Conservation (phyloP, 1,284 basidiomycete species). For the Cryptococcus sp. region DNA sequence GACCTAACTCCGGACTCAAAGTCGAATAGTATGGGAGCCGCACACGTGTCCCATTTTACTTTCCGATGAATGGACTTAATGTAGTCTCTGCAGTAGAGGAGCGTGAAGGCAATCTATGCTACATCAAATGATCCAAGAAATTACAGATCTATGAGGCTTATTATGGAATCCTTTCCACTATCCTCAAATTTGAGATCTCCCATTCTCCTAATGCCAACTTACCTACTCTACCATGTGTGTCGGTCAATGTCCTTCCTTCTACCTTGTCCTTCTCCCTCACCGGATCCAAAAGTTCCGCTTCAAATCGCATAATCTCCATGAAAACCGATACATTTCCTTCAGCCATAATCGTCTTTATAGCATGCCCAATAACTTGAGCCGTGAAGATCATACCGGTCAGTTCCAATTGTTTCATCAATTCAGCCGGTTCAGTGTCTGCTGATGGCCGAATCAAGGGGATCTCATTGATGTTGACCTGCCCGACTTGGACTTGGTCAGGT, state of each 20-base stretch:
- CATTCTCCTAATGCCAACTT: slow-evolving; percentile 20
- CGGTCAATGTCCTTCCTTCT: neutral
- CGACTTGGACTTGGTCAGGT: neutral
- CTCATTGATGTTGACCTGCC: neutral
- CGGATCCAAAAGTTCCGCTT: slow-evolving; percentile 1
- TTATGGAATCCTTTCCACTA: slow-evolving; percentile 9
- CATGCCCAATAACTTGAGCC: slow-evolving; percentile 18
- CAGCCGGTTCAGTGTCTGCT: slow-evolving; percentile 16
- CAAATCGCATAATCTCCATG: slow-evolving; percentile 4
- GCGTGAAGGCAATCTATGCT: no score
- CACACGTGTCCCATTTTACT: no score
- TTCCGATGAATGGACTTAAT: no score
- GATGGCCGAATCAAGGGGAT: slow-evolving; percentile 28
- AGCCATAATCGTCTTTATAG: slow-evolving; percentile 9
- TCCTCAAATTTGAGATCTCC: slow-evolving; percentile 24
- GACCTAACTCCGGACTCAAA: no score
- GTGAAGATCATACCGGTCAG: slow-evolving; percentile 29
- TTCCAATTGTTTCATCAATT: slow-evolving; percentile 6
- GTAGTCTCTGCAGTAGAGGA: no score
- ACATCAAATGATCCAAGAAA: no score
- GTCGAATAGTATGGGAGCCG: no score
- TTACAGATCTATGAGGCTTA: no score
- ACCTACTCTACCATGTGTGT: slow-evolving; percentile 12
- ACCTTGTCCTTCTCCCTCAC: neutral
- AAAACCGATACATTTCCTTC: slow-evolving; percentile 7